A percentile compares a stretch with the other conserved stretches of the same genome.
These are phyloP conservation scores for Fusarium chaquense DNA, from an alignment of 2,329 filamentous ascomycete species.

Conservation along the genomic window DNA sequence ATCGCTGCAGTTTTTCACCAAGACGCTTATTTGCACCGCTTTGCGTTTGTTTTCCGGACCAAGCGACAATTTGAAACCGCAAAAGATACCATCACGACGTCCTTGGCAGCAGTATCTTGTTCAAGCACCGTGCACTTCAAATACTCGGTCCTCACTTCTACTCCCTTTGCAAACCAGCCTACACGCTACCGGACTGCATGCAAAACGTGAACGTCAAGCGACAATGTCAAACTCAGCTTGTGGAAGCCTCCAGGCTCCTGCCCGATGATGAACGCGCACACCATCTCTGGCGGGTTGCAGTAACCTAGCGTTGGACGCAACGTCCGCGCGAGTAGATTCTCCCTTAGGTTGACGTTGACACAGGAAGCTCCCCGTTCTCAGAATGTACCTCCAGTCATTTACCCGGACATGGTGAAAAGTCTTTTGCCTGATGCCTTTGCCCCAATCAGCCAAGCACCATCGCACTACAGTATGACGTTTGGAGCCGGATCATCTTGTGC, in stretches of 20 bases:
- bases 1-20: not conserved
- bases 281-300: constrained; percentile 2
- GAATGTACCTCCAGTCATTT: constrained; percentile 6
- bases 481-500: not conserved
- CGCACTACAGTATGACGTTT: not conserved
- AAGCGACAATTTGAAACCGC: not conserved
- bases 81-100: not conserved
- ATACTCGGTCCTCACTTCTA: not conserved
- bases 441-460: not conserved
- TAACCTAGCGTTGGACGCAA: constrained; percentile 10
- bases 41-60: not conserved
- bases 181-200: not conserved
- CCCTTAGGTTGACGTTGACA: constrained; percentile 2
- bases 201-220: constrained; percentile 15
- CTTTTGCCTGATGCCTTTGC: not conserved
- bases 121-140: not conserved
- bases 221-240: constrained; percentile 1
- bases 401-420: constrained; percentile 8
- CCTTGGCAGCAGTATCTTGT: not conserved
- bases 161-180: not conserved
- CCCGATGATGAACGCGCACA: not conserved
- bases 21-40: too few relatives aligned
- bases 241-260: not conserved
- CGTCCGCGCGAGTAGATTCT: not conserved
- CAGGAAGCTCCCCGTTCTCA: not conserved